Evolutionary conservation across 2,329 filamentous ascomycete species (phyloP).

Genomic region (Trichoderma gracile): DNA sequence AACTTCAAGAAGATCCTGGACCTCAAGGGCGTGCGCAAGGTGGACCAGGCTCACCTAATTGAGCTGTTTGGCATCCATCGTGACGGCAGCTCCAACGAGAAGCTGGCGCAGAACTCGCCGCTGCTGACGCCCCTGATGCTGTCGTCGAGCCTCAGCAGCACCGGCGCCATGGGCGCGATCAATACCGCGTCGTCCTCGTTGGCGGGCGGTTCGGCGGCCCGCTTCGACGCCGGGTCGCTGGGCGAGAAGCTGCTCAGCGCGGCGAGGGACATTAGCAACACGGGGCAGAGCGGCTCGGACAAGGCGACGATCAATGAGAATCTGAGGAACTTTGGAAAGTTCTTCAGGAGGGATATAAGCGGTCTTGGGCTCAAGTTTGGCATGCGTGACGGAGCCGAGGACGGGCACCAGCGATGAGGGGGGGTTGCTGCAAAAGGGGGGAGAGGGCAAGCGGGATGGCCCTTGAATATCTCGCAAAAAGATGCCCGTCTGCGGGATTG

Average conservation of each 20-base stretch:
- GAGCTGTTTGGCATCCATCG: conserved; percentile 83
- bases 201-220: conserved; percentile 43
- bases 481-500: neutral
- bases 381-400: conserved; percentile 49
- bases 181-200: conserved; percentile 46
- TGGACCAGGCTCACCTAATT: conserved; percentile 77
- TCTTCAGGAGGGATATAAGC: conserved; percentile 86
- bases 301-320: conserved; percentile 86
- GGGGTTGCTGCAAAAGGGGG: neutral
- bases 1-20: conserved; percentile 98
- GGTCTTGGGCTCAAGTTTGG: conserved; percentile 74
- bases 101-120: conserved; percentile 68
- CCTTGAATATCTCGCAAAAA: conserved; percentile 15
- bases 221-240: conserved; percentile 79
- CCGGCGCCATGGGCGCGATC: conserved; percentile 41
- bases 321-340: conserved; percentile 92
- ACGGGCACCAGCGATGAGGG: conserved; percentile 30
- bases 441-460: neutral
- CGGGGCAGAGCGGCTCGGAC: conserved; percentile 48
- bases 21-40: conserved; percentile 85
- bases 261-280: conserved; percentile 74
- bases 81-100: conserved; percentile 71
- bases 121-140: conserved; percentile 68
- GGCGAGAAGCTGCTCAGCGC: conserved; percentile 88
- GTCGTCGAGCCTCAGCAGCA: conserved; percentile 42